These are phyloP conservation scores for Monilinia fructigena DNA, from an alignment of 2,329 filamentous ascomycete genomes.

Conservation along the genomic window DNA sequence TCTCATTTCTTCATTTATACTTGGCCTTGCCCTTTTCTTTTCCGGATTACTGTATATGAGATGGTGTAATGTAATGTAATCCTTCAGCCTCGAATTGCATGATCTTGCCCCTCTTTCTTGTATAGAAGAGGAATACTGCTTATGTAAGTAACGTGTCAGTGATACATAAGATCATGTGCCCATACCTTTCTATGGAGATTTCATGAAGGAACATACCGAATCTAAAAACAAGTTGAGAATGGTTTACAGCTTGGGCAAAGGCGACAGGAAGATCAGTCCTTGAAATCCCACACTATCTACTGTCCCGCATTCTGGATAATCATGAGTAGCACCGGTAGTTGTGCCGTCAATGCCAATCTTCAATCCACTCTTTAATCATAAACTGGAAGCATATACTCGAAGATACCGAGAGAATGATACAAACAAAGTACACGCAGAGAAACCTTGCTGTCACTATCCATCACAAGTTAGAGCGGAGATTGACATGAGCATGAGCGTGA, in stretches of 20 bases:
- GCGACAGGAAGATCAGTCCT: background rate
- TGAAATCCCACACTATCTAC: conserved; percentile 6
- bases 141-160: conserved; percentile 10
- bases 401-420: background rate
- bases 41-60: background rate
- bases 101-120: background rate
- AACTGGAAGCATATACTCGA: background rate
- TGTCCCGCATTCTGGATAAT: conserved; percentile 1
- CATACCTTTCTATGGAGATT: background rate
- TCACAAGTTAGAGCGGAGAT: background rate
- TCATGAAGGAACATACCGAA: background rate
- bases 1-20: conserved; percentile 6
- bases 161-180: conserved; percentile 5
- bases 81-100: conserved; percentile 16
- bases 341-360: no score
- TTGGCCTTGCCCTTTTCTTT: background rate
- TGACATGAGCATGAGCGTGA: background rate
- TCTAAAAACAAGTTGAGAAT: conserved; percentile 14
- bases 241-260: background rate
- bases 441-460: background rate
- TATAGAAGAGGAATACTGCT: conserved; percentile 4
- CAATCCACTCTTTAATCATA: no score
- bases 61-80: conserved; percentile 12
- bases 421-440: background rate
- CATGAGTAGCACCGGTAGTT: no score